phyloP scores from a whole-genome alignment of 2,329 filamentous ascomycete genomes.

The Claviceps fusiformis region DNA sequence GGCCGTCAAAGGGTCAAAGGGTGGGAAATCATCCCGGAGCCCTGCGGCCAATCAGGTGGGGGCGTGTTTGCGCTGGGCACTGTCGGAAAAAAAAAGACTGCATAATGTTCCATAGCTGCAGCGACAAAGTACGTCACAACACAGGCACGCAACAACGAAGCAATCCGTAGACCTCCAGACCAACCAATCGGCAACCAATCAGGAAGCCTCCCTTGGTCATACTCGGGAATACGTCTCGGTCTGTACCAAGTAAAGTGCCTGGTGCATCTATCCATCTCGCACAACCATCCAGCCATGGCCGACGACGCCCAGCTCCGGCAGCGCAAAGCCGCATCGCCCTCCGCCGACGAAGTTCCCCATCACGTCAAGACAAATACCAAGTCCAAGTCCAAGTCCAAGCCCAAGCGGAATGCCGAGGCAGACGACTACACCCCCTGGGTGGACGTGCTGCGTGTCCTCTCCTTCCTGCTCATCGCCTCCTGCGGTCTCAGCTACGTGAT shows the following conservation, averaged over 20 bases:
- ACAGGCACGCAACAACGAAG: too few species aligned
- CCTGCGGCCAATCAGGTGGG: neutral
- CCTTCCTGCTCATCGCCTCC: slow-evolving; percentile 52
- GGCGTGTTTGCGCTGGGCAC: neutral
- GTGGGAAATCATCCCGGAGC: neutral
- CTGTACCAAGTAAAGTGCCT: neutral
- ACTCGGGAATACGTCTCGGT: neutral
- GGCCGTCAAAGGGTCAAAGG: neutral
- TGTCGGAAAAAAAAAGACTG: neutral
- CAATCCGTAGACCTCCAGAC: neutral
- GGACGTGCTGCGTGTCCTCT: slow-evolving; percentile 56
- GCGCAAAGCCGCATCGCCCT: slow-evolving; percentile 23
- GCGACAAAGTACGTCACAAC: too few species aligned
- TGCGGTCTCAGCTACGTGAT: slow-evolving; percentile 63
- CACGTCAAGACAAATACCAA: slow-evolving; percentile 10
- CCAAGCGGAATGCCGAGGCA: slow-evolving; percentile 26
- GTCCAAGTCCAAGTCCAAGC: slow-evolving; percentile 6
- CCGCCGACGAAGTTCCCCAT: slow-evolving; percentile 10
- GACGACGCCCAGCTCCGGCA: slow-evolving; percentile 29
- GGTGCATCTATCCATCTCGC: neutral
- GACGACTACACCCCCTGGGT: slow-evolving; percentile 47
- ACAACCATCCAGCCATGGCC: slow-evolving; percentile 16
- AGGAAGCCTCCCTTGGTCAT: neutral
- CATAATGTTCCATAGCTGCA: neutral
- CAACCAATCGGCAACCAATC: too few species aligned